Base-by-base conservation (phyloP, 2,329 filamentous ascomycete species). In the Cytospora paraplurivora region DNA sequence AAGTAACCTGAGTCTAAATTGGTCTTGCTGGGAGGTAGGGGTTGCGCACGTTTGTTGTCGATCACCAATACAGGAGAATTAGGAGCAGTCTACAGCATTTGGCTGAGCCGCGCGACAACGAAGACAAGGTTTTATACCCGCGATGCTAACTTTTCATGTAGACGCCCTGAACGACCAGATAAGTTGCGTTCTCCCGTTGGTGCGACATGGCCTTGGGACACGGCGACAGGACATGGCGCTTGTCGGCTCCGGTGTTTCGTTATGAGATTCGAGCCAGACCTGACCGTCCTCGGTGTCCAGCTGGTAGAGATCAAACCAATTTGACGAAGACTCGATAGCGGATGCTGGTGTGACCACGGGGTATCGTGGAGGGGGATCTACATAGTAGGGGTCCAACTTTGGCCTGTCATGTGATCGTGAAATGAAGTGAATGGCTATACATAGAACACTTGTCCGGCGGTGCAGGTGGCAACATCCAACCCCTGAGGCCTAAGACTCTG, bases 31-130 rank as follows among this genome's bases (percentile, higher is more conserved):
- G 27, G 27, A 27, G 27, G 27, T 27, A 27, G 27, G 27, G 27
- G 27, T 27, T 27, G 27, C 27, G 27, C 27, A 27, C 27, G 27
- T 27, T 27, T 27, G 27, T 27, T 27, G 27, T 27, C 27, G 27
- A 37, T 37, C 35, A 37, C 21, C n/a, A 21, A 47, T 27, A 19
- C 12, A 32, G 32, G 44, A 50, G 63, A 59, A 56, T 65, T 56
- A 59, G 34, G 21, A 52, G 6, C 11, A 47, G 7, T 12, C 8
- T 12, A 47, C n/a, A 47, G n/a, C 21, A 37, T 37, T 19, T 7
- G 17, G n/a, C 44, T 21, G 44, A 47, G 10, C 44, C 44, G 44
- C 44, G 44, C n/a, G 44, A 44, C 44, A 47, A 21, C n/a, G 15
- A 21, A 47, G 8, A 47, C 44, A 21, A 44, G 15, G n/a, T 15